Percentiles rank a stretch among this genome's conserved stretches.
These are phyloP conservation scores for Bipolaris gigantea DNA, from an alignment of 2,329 filamentous ascomycete species.

Conservation along the genomic window DNA sequence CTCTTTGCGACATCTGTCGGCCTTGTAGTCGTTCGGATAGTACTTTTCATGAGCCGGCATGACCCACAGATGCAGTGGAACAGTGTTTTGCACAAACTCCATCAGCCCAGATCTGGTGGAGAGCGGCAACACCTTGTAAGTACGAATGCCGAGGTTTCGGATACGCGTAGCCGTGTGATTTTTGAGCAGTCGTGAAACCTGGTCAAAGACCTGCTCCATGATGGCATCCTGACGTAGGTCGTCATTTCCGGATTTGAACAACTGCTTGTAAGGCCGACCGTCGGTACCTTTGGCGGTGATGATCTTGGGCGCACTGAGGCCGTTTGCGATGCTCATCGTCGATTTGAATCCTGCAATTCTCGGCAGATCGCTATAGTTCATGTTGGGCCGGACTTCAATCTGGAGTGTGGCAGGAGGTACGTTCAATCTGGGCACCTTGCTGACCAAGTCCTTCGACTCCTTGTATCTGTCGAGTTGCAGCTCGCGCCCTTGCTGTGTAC, in stretches of 20 bases:
- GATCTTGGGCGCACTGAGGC: constrained; percentile 91
- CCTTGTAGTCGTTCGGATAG: constrained; percentile 80
- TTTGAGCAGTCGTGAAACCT: constrained; percentile 86
- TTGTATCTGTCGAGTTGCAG: constrained; percentile 64
- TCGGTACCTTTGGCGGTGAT: constrained; percentile 79
- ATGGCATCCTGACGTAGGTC: constrained; percentile 95
- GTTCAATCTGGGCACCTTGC: constrained; percentile 63
- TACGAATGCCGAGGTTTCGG: constrained; percentile 85
- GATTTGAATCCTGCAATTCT: constrained; percentile 71
- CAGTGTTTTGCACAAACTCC: constrained; percentile 93
- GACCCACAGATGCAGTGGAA: constrained; percentile 88
- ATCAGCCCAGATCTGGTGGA: constrained; percentile 86
- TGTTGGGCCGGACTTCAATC: constrained; percentile 71
- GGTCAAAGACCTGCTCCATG: constrained; percentile 99
- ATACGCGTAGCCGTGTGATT: constrained; percentile 85
- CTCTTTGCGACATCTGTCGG: constrained; percentile 73
- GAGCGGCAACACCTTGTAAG: constrained; percentile 94
- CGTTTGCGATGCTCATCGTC: constrained; percentile 81
- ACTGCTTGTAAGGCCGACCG: constrained; percentile 79
- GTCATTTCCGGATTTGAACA: constrained; percentile 94
- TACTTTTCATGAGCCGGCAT: constrained; percentile 88
- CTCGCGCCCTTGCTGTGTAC: constrained; percentile 66
- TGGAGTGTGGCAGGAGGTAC: constrained; percentile 91
- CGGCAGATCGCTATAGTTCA: constrained; percentile 76
- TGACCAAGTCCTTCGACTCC: constrained; percentile 65